Base-by-base conservation (phyloP, 129 eudicot species). In the Flaveria brownii region DNA sequence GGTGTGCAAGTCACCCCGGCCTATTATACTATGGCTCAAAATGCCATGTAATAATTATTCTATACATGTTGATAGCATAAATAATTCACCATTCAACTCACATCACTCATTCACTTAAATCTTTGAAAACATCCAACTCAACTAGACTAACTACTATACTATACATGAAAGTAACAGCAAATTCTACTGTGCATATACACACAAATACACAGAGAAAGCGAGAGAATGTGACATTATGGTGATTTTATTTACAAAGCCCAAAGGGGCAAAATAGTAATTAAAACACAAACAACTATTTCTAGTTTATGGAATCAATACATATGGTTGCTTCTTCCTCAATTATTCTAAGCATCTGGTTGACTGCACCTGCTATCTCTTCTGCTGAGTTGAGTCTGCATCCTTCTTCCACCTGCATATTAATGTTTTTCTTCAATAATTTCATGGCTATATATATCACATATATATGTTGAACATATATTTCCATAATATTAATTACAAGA, bases 261-360 rank as follows among this genome's bases (percentile, higher is more conserved):
- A 17, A 72, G 45, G 82, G 79, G 66, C 79, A 66, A 47, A 57
- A 64, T 33, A 72, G 82, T 84, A 67, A 71, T 20, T 20, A 20
- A 20, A 59, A 68, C 81, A 70, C 65, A 74, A 71, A 60, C 74
- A 79, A 71, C 80, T 70, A 59, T 85, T 78, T 52, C 85, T 86
- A 81, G 78, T 79, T 79, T 80, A 74, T 72, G 33, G 86, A 77
- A 72, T 65, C 86, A 77, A 76, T 82, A 85, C 74, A 83, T 88
- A 77, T 81, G 54, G 75, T 69, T 78, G 84, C 89, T 85, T 86
- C 96, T 71, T 89, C 96, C 88, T 87, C 97, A 83, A 95, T 95
- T 79, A 91, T 89, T 86, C 97, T 86, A 41, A 95, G 92, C 96
- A 95, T 87, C 85, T 95, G 99, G 88, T 89, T 97, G 41, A 91